Evolutionary conservation across 495 filamentous ascomycete genomes (phyloP).

Genomic region (Neurospora intermedia): DNA sequence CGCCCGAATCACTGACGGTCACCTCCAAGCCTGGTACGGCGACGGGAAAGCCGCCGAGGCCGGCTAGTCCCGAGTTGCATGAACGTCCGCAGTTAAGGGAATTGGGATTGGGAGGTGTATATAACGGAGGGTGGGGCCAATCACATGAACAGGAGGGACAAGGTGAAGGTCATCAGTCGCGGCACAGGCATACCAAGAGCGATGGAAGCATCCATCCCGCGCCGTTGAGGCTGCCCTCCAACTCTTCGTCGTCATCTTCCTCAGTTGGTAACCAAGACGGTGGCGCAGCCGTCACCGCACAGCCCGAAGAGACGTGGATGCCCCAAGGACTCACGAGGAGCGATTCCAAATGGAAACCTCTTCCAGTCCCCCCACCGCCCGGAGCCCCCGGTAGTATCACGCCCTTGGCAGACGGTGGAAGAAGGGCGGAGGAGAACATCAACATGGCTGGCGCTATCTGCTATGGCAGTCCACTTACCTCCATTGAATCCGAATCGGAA

Average conservation of each 20-base stretch:
- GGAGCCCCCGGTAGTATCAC: background rate
- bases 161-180: background rate
- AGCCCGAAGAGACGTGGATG: background rate
- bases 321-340: conserved; percentile 3
- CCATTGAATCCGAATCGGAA: background rate
- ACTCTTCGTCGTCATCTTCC: background rate
- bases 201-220: conserved; percentile 8
- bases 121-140: background rate
- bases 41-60: background rate
- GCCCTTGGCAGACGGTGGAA: background rate
- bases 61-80: background rate
- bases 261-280: background rate
- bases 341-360: conserved; percentile 16
- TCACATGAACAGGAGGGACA: background rate
- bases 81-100: background rate
- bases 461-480: background rate
- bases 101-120: background rate
- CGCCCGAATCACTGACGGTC: background rate
- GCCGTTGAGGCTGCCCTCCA: conserved; percentile 13
- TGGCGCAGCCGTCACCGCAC: background rate
- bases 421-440: background rate
- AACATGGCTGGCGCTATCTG: background rate
- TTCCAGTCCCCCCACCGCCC: conserved; percentile 7
- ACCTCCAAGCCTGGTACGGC: background rate
- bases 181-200: conserved; percentile 1